A percentile compares a stretch with the other conserved stretches of the same genome.
Evolutionary conservation across 148 eudicot genomes (phyloP).

Genomic region (Camellia sinensis): DNA sequence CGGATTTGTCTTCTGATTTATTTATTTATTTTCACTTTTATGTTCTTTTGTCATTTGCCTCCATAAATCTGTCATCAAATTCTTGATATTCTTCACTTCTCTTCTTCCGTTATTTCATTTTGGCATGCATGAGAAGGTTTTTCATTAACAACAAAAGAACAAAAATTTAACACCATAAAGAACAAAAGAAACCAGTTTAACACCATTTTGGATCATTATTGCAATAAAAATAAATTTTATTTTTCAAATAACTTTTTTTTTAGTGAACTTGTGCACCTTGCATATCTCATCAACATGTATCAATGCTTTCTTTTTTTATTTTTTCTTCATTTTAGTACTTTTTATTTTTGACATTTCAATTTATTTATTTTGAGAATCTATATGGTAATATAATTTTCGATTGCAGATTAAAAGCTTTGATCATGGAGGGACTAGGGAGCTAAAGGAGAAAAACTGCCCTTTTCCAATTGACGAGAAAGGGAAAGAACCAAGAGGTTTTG

Average conservation of each 20-base stretch:
- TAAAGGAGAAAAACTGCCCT: not conserved
- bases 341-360: not conserved
- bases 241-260: not conserved
- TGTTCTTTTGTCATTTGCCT: too few species aligned
- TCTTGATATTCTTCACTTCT: not conserved
- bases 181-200: too few species aligned
- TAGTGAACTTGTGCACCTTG: not conserved
- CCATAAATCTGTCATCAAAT: too few species aligned
- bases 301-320: not conserved
- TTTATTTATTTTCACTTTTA: too few species aligned
- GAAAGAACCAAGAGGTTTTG: not conserved
- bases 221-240: not conserved
- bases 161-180: too few species aligned
- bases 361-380: not conserved
- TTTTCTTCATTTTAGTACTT: too few species aligned
- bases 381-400: too few species aligned
- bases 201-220: too few species aligned
- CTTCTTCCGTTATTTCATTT: not conserved
- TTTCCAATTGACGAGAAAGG: not conserved
- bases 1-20: too few species aligned
- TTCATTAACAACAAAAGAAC: not conserved
- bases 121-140: not conserved
- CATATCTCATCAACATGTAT: not conserved
- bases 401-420: conserved; percentile 15
- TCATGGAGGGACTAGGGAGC: not conserved